These are phyloP conservation scores for Scheffersomyces parashehatae DNA, from an alignment of 1,139 yeast species.

Conservation along the genomic window DNA sequence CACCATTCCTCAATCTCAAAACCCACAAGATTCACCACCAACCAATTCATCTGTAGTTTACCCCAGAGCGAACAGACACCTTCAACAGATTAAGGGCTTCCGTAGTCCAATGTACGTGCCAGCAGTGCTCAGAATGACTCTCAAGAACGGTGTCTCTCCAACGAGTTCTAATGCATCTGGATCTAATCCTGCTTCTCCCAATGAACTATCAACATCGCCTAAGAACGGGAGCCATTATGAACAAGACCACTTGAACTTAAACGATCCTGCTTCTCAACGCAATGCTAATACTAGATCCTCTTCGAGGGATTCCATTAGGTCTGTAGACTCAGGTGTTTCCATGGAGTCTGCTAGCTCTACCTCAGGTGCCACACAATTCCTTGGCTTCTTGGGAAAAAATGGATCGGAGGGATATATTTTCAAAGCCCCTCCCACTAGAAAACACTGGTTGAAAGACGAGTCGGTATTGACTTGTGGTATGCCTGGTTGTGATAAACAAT, in stretches of 20 bases:
- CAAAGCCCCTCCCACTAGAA: constrained; percentile 55
- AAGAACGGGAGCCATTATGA: not conserved
- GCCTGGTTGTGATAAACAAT: constrained; percentile 54
- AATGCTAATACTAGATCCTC: constrained; percentile 7
- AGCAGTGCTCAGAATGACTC: constrained; percentile 72
- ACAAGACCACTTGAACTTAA: constrained; percentile 6
- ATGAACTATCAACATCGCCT: constrained; percentile 1
- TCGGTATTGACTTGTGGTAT: constrained; percentile 63
- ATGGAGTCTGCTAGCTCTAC: constrained; percentile 23
- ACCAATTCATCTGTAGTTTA: not conserved
- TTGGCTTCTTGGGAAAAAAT: not conserved
- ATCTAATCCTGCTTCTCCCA: constrained; percentile 1
- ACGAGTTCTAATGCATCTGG: constrained; percentile 5
- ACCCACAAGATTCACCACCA: constrained; percentile 1
- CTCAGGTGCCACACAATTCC: constrained; percentile 8
- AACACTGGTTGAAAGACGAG: constrained; percentile 81
- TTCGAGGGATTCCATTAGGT: constrained; percentile 32
- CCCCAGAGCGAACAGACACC: constrained; percentile 18
- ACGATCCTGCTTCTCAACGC: constrained; percentile 6
- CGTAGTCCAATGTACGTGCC: constrained; percentile 87
- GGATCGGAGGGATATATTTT: constrained; percentile 15
- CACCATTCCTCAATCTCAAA: constrained; percentile 5
- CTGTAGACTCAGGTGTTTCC: constrained; percentile 38
- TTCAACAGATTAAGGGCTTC: constrained; percentile 67
- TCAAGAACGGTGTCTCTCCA: constrained; percentile 12